These are phyloP conservation scores for Avena eriantha DNA, from an alignment of 176 grass and related monocot genomes.

Conservation along the genomic window DNA sequence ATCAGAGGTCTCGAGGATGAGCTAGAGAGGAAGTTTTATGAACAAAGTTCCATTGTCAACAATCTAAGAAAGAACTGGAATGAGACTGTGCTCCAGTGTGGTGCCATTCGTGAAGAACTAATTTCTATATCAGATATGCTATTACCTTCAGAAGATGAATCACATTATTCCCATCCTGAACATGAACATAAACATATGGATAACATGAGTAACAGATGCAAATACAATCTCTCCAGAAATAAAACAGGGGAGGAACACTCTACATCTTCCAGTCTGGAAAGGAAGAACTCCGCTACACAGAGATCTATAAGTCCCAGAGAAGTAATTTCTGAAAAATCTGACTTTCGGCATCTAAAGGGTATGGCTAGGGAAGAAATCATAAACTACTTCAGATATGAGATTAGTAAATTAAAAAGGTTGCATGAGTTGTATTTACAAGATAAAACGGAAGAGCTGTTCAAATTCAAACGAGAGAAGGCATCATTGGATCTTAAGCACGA, in stretches of 20 bases:
- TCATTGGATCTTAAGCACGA: constrained; percentile 82
- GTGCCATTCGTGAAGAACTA: constrained; percentile 73
- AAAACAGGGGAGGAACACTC: constrained; percentile 50
- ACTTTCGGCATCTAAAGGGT: constrained; percentile 76
- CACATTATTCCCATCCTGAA: constrained; percentile 26
- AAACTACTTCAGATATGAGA: constrained; percentile 86
- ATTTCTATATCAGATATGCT: constrained; percentile 66
- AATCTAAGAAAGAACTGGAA: constrained; percentile 68
- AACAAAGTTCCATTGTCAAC: constrained; percentile 64
- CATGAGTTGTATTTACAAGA: constrained; percentile 89
- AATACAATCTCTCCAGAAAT: constrained; percentile 63
- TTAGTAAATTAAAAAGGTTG: constrained; percentile 86
- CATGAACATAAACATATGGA: constrained; percentile 59
- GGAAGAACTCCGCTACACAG: constrained; percentile 43
- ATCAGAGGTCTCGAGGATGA: constrained; percentile 69
- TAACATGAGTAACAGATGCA: constrained; percentile 68
- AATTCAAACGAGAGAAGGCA: constrained; percentile 85
- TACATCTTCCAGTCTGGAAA: constrained; percentile 50
- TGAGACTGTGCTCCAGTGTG: constrained; percentile 65
- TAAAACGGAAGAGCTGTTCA: constrained; percentile 97
- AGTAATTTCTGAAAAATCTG: constrained; percentile 72
- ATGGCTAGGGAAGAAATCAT: constrained; percentile 75
- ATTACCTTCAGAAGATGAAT: constrained; percentile 62
- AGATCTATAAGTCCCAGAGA: constrained; percentile 66
- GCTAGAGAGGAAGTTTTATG: constrained; percentile 66